Evolutionary conservation across 805 yeast genomes (phyloP).

Genomic region (Tetrapisispora fleetii): DNA sequence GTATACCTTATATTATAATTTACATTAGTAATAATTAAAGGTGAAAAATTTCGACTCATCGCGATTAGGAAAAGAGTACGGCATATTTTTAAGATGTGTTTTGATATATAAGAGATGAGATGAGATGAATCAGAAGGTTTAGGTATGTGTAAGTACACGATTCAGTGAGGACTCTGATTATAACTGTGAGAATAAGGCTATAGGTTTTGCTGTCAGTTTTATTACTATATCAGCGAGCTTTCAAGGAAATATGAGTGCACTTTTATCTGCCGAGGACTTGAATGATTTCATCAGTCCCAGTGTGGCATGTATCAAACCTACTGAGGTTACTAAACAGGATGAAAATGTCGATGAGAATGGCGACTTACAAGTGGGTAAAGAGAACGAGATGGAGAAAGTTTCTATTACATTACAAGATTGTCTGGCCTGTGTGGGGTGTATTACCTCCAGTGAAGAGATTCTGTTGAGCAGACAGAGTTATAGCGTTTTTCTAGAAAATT

Average conservation of each 20-base stretch:
- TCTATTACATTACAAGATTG: conserved; percentile 88
- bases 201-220: too few relatives aligned
- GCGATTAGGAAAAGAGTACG: neutral
- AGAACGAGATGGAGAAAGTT: conserved; percentile 58
- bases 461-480: conserved; percentile 86
- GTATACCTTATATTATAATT: neutral
- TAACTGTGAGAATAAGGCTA: neutral
- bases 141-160: too few relatives aligned
- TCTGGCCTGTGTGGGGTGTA: conserved; percentile 93
- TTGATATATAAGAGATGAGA: neutral
- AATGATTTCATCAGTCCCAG: conserved; percentile 95
- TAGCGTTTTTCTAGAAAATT: conserved; percentile 60
- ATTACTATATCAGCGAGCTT: too few relatives aligned
- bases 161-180: too few relatives aligned
- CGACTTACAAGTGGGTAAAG: conserved; percentile 59
- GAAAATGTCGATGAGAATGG: conserved; percentile 16
- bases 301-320: conserved; percentile 88
- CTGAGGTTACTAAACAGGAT: conserved; percentile 27
- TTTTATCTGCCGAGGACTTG: conserved; percentile 78
- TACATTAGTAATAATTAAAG: neutral
- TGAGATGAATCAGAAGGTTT: too few relatives aligned
- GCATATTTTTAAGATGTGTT: neutral
- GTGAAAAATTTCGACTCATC: neutral
- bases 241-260: conserved; percentile 56
- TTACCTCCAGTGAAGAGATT: conserved; percentile 94